Base-by-base conservation (phyloP, 805 yeast genomes). In the Wickerhamiella musiphila region DNA sequence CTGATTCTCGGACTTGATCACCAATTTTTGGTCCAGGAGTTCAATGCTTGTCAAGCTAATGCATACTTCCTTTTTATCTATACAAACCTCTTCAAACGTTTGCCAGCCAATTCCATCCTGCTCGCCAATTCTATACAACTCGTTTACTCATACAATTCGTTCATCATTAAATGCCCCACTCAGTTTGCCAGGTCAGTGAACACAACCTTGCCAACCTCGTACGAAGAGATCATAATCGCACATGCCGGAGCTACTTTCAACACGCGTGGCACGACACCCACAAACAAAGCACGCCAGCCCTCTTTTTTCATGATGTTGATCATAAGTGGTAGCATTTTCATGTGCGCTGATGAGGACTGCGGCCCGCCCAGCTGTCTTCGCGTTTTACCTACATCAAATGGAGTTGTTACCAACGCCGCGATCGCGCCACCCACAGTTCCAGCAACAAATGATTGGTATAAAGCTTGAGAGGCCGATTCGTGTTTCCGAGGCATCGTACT, bases 301-400 rank as follows among this genome's bases (percentile, higher is more conserved):
- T 90, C 98, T 14, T 57, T 64, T 42, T 53, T 62, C 33, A 68
- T 62, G 23, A 90, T 84, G 17, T 64, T 60, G 19, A 53, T 47
- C 56, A 90, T 63, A 51, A 68, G 79, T 33, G 55, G 61, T 44
- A 78, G 68, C 78, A 86, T 79, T n/a, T 70, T 42, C 48, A 44
- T 40, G 6, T 34, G 36, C 11, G 46, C 39, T 4, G 46, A 38
- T 2, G 47, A 31, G 12, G 48, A 44, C 6, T 41, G 24, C 45
- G 55, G 40, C 52, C 65, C 42, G n/a, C 66, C 57, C 4, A 79
- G 65, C 53, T 90, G 98, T 37, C 81, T 59, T 45, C 96, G 63
- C 4, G 98, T 90, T 48, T 90, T 90, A 4, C 95, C 96, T 7
- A 90, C 98, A 52, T 90, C 98, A 46, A 90, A 90, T 1, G 98